These are phyloP conservation scores for Acacia crassicarpa DNA, from an alignment of 306 rosid species.

Conservation along the genomic window DNA sequence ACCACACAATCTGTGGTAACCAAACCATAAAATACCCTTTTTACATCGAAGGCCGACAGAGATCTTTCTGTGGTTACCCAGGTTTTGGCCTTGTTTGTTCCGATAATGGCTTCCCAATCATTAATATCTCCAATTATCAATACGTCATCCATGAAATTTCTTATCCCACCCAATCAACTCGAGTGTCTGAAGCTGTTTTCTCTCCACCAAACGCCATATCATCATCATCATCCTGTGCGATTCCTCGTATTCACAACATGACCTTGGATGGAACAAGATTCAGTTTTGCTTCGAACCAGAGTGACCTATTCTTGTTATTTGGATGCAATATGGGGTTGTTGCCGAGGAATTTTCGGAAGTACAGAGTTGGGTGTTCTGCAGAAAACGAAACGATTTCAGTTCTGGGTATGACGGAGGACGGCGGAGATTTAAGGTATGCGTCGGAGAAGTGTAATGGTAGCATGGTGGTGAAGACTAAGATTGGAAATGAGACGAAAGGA, in stretches of 20 bases:
- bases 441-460: constrained; percentile 16
- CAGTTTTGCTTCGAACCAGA: neutral
- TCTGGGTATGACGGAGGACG: constrained; percentile 38
- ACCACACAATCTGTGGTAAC: constrained; percentile 36
- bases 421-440: neutral
- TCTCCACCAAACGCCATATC: neutral
- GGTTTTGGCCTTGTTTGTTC: constrained; percentile 52
- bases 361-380: constrained; percentile 33
- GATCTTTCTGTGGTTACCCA: constrained; percentile 52
- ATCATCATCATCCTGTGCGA: neutral
- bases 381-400: constrained; percentile 18
- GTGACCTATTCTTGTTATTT: constrained; percentile 17
- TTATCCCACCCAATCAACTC: constrained; percentile 32
- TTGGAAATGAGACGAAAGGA: neutral
- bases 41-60: constrained; percentile 33
- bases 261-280: neutral
- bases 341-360: neutral
- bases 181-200: constrained; percentile 42
- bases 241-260: neutral
- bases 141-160: constrained; percentile 39
- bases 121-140: constrained; percentile 22
- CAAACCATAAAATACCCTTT: constrained; percentile 51
- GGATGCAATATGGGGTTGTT: constrained; percentile 29
- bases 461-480: constrained; percentile 9
- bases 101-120: constrained; percentile 28